A percentile compares a stretch with the other conserved stretches of the same genome.
Evolutionary conservation across 495 filamentous ascomycete species (phyloP).

Genomic region (Lindgomyces ingoldianus): DNA sequence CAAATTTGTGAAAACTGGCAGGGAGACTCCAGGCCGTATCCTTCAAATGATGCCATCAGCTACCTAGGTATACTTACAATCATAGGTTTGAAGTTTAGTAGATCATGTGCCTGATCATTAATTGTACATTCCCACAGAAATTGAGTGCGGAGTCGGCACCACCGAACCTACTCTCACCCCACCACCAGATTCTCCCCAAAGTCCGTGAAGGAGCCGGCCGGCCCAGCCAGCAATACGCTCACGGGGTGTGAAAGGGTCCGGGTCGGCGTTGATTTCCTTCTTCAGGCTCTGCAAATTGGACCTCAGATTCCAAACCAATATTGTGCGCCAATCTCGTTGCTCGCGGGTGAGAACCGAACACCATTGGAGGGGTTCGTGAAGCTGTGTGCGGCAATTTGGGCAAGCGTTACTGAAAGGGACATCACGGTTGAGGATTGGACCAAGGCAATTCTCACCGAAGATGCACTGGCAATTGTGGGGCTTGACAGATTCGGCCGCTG

Average conservation of each 20-base stretch:
- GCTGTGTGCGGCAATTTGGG: slow-evolving; percentile 5
- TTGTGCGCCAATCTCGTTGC: background rate
- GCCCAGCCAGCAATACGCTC: background rate
- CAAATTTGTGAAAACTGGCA: too few relatives aligned
- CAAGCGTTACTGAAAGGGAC: slow-evolving; percentile 6
- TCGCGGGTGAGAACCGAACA: background rate
- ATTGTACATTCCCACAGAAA: too few relatives aligned
- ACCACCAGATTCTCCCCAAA: too few relatives aligned
- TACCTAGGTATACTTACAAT: too few relatives aligned
- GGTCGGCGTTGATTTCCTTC: background rate
- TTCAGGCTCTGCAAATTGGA: slow-evolving; percentile 3
- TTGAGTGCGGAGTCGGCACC: too few relatives aligned
- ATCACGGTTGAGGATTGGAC: background rate
- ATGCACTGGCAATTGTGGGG: background rate
- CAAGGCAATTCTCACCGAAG: background rate
- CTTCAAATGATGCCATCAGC: too few relatives aligned
- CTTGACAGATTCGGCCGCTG: background rate
- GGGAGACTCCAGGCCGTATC: too few relatives aligned
- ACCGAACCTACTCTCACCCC: too few relatives aligned
- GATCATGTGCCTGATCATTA: too few relatives aligned
- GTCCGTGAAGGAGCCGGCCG: background rate
- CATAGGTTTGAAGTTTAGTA: too few relatives aligned
- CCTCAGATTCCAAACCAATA: background rate
- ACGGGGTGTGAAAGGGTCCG: background rate
- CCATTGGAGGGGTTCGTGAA: slow-evolving; percentile 6